Evolutionary conservation across 768 basidiomycete species (phyloP).

Genomic region (Kondoa malvinella): DNA sequence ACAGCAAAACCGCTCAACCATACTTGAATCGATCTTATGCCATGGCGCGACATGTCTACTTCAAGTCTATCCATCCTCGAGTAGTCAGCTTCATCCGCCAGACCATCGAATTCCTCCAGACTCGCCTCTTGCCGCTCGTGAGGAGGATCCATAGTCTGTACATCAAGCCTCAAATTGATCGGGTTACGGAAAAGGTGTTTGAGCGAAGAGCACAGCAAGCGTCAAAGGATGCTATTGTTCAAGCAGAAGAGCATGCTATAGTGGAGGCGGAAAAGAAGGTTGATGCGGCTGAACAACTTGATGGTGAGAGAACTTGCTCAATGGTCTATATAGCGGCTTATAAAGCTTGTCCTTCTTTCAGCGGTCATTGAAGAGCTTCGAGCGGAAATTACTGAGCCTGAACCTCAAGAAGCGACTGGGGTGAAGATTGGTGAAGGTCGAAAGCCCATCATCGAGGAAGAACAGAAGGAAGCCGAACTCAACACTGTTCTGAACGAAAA

Average conservation of each 20-base stretch:
- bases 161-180: constrained; percentile 26
- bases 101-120: constrained; percentile 10
- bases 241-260: constrained; percentile 13
- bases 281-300: constrained; percentile 11
- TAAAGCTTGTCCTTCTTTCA: background rate
- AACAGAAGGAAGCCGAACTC: constrained; percentile 16
- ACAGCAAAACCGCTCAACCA: constrained; percentile 15
- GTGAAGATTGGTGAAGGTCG: constrained; percentile 5
- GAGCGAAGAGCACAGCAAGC: constrained; percentile 25
- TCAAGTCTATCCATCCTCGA: constrained; percentile 22
- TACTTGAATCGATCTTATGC: constrained; percentile 18
- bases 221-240: constrained; percentile 19
- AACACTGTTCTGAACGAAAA: constrained; percentile 18
- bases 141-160: constrained; percentile 24
- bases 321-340: background rate
- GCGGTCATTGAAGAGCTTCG: background rate
- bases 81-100: constrained; percentile 1
- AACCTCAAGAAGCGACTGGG: constrained; percentile 6
- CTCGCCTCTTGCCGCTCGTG: constrained; percentile 19
- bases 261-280: constrained; percentile 16
- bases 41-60: constrained; percentile 18
- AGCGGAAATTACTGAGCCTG: background rate
- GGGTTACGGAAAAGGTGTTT: constrained; percentile 25
- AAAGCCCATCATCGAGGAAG: constrained; percentile 11
- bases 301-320: background rate